These are phyloP conservation scores for Trichocomaceae sp. DNA, from an alignment of 2,329 filamentous ascomycete species.

Conservation along the genomic window DNA sequence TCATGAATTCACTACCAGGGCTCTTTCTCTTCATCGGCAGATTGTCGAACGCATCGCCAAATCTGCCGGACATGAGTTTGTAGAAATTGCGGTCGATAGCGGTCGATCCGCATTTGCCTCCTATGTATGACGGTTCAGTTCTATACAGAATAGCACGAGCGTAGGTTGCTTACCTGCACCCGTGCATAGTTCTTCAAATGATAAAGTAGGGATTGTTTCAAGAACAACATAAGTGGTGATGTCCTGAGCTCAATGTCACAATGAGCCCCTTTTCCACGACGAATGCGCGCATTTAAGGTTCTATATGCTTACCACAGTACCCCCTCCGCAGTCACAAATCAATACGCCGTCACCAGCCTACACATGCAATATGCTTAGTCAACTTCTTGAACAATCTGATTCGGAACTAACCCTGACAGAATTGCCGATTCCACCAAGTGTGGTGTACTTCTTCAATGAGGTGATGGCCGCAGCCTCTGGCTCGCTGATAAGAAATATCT, in stretches of 20 bases:
- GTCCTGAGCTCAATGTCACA: slow-evolving; percentile 12
- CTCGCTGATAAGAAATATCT: slow-evolving; percentile 18
- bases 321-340: slow-evolving; percentile 26
- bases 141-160: background rate
- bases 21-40: slow-evolving; percentile 21
- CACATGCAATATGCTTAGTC: background rate
- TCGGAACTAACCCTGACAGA: slow-evolving; percentile 6
- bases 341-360: slow-evolving; percentile 17
- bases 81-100: slow-evolving; percentile 30
- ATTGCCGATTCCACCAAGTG: background rate
- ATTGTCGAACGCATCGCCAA: slow-evolving; percentile 23
- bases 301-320: slow-evolving; percentile 19
- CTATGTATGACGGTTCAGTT: slow-evolving; percentile 13
- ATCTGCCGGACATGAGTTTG: slow-evolving; percentile 22
- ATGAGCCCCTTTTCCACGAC: background rate
- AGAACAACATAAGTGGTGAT: slow-evolving; percentile 21
- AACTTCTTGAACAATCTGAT: background rate
- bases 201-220: slow-evolving; percentile 8
- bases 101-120: slow-evolving; percentile 30
- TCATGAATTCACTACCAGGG: slow-evolving; percentile 30
- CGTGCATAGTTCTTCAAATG: slow-evolving; percentile 15
- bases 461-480: slow-evolving; percentile 22
- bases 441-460: slow-evolving; percentile 11
- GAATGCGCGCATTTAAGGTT: no score
- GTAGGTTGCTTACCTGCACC: slow-evolving; percentile 3